Percentiles rank a stretch among this genome's conserved stretches.
phyloP scores from a whole-genome alignment of 176 grass and related monocot genomes.

The Musa troglodytarum region DNA sequence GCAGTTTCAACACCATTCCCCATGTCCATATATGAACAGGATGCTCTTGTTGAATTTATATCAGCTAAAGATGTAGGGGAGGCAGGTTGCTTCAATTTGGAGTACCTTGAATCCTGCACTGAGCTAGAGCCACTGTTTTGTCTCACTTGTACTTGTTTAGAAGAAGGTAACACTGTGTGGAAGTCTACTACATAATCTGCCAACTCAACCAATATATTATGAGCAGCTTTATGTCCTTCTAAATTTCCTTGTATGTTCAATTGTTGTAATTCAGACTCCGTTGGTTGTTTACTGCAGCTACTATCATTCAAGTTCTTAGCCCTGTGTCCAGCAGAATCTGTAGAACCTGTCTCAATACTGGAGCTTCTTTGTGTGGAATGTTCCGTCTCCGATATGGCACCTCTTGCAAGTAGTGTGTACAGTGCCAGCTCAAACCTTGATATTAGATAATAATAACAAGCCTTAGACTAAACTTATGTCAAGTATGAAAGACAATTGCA shows the following conservation, averaged over 20 bases:
- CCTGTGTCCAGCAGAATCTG: conserved; percentile 36
- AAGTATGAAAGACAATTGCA: conserved; percentile 1
- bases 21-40: conserved; percentile 33
- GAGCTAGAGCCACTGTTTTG: background rate
- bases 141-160: conserved; percentile 26
- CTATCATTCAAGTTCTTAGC: conserved; percentile 36
- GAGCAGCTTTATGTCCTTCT: conserved; percentile 30
- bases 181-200: conserved; percentile 41
- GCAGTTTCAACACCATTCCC: conserved; percentile 39
- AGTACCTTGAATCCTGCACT: conserved; percentile 13
- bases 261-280: conserved; percentile 50
- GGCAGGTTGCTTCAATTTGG: background rate
- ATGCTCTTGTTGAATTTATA: conserved; percentile 16
- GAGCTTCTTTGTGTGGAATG: conserved; percentile 37
- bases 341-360: conserved; percentile 18
- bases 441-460: conserved; percentile 11
- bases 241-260: conserved; percentile 51
- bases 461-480: conserved; percentile 17
- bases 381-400: conserved; percentile 44
- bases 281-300: conserved; percentile 33
- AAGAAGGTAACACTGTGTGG: conserved; percentile 25
- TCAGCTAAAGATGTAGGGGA: conserved; percentile 1
- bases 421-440: conserved; percentile 97
- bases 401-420: conserved; percentile 77
- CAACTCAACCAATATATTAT: conserved; percentile 41